Base-by-base conservation (phyloP, 345 rosid species). In the Streptanthus diversifolius region DNA sequence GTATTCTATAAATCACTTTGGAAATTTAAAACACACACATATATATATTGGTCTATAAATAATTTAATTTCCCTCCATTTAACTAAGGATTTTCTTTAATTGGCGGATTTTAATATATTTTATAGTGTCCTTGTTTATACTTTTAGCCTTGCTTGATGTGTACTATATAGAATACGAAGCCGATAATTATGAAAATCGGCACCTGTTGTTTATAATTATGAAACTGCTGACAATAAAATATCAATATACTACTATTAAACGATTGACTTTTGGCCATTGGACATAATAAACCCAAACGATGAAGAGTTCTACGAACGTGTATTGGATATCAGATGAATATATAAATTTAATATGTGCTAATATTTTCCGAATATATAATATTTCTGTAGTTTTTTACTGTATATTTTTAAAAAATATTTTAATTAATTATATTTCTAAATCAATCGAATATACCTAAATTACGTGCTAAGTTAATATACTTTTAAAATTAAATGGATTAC, bases 221-320 rank as follows among this genome's bases (percentile, higher is more conserved):
- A 21, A 57, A 45, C 14, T 32, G 12, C 22, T 56, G 73, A 19
- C 13, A 21, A 44, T 1, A 41, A 56, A 44, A 55, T 19, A 18
- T 21, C 1, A 43, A 30, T n/a, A 69, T 9, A 5, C 7, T 19
- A 11, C 9, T 43, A 30, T n/a, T 7, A 29, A 29, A 7, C 12
- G 37, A 57, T 44, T 10, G 33, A 25, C 15, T 5, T 12, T 70
- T 70, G 66, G 49, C 18, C 8, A 57, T 21, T 44, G 58, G 45
- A n/a, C 33, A 69, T 43, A 33, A 69, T 43, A 33, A 47, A 44
- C 44, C 36, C 66, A 21, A 44, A 22, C 35, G 56, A 51, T 51
- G 56, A 33, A 58, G 58, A 58, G 66, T 47, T 69, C 67, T 21
- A 12, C 17, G 47, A 24, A 59, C n/a, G 10, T 53, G 61, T 9